Base-by-base conservation (phyloP, 192 early-diverging fungal species). In the Jimgerdemannia flammicorona region DNA sequence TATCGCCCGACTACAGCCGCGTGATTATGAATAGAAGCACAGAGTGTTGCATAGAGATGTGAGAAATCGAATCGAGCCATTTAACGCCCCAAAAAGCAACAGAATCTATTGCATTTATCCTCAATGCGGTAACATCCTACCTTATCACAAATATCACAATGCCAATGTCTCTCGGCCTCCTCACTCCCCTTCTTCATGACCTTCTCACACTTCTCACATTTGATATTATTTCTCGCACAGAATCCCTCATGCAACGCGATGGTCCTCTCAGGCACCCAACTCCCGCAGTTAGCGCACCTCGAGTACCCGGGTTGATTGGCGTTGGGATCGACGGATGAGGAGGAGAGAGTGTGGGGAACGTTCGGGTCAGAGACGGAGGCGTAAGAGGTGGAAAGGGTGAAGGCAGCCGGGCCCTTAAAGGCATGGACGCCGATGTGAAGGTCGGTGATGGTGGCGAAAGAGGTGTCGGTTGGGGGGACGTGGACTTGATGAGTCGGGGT, bases 211-310 rank as follows among this genome's bases (percentile, higher is more conserved):
- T 75, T 75, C 14, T 77, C 72, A 74, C 95, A 97, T 40, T 85
- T 77, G 6, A 82, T 69, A 79, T 97, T 96, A 76, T 98, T 94
- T 0, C 96, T 87, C 67, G 84, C 67, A 83, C 96, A 98, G 67
- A 95, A 92, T 4, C 88, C 88, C 71, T 82, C 82, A 73, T 98
- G 96, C 70, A 97, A 85, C 6, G 80, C 77, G 19, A 91, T 74
- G 0, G 88, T 90, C 14, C 79, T 74, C 65, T 81, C 74, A 8
- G 92, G 92, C 44, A 96, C 86, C 78, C 78, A 85, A 20, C 91
- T 83, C 0, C 85, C 80, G 78, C 96, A 96, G 77, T 96, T 94
- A 3, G 67, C 43, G 67, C 96, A 98, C 78, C 86, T 78, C 41
- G 75, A 6, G 43, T 79, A 82, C 4, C 74, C 78, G 9, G 72